A percentile compares a stretch with the other conserved stretches of the same genome.
Evolutionary conservation across 805 yeast species (phyloP).

Genomic region (Suhomyces prunicola): DNA sequence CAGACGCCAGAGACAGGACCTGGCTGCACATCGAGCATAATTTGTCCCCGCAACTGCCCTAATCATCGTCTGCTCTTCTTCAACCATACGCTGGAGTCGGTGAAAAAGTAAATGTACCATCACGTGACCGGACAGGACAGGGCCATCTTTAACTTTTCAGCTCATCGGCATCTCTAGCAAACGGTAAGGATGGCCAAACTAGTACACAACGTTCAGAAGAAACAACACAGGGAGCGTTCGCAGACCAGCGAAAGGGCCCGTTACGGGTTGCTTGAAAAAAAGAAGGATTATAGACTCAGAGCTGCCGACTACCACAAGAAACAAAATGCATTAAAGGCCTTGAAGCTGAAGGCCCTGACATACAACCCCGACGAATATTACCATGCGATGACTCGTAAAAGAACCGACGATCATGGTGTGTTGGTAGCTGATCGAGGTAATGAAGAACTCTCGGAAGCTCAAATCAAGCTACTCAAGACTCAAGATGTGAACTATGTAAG

Average conservation of each 20-base stretch:
- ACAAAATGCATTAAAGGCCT: constrained; percentile 62
- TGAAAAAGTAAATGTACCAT: background rate
- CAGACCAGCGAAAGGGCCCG: constrained; percentile 73
- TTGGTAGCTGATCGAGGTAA: constrained; percentile 62
- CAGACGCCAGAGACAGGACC: background rate
- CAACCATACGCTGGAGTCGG: background rate
- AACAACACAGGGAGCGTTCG: constrained; percentile 92
- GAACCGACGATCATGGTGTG: constrained; percentile 70
- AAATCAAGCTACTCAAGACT: constrained; percentile 78
- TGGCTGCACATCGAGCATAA: background rate
- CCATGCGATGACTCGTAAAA: constrained; percentile 79
- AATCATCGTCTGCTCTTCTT: background rate
- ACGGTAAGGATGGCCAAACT: constrained; percentile 58
- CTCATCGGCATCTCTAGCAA: constrained; percentile 5
- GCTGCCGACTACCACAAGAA: constrained; percentile 58
- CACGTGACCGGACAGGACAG: background rate
- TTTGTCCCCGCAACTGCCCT: background rate
- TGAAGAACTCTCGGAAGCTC: constrained; percentile 63
- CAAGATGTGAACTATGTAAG: constrained; percentile 88
- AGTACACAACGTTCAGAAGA: constrained; percentile 90
- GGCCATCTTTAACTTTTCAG: background rate
- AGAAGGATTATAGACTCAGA: constrained; percentile 50
- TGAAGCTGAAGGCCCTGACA: constrained; percentile 66
- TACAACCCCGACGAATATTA: constrained; percentile 95
- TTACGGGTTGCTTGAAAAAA: constrained; percentile 89